phyloP scores from a whole-genome alignment of 371 early-diverging fungal genomes.

The Syncephalastrum racemosum region DNA sequence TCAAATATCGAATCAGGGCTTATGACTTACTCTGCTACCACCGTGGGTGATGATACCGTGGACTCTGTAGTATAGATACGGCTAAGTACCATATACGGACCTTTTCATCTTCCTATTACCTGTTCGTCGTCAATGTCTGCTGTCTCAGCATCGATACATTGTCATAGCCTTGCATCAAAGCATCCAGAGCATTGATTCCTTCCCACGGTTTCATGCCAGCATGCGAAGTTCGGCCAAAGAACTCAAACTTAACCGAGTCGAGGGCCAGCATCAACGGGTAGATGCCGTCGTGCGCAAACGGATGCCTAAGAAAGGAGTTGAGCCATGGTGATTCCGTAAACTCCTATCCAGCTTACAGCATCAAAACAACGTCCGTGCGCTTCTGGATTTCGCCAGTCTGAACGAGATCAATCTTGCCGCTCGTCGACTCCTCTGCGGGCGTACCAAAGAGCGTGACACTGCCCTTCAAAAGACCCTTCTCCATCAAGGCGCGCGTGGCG shows the following conservation, averaged over 20 bases:
- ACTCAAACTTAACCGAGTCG: slow-evolving; percentile 49
- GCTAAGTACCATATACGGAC: background rate
- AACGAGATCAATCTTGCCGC: slow-evolving; percentile 73
- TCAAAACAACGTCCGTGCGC: slow-evolving; percentile 66
- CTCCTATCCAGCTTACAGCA: slow-evolving; percentile 52
- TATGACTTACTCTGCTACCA: slow-evolving; percentile 59
- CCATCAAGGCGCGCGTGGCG: slow-evolving; percentile 54
- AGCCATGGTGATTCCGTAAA: background rate
- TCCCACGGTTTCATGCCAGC: slow-evolving; percentile 61
- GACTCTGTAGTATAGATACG: slow-evolving; percentile 33
- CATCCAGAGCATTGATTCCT: slow-evolving; percentile 77
- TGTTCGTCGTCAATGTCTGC: slow-evolving; percentile 59
- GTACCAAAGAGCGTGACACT: slow-evolving; percentile 74
- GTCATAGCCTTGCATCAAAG: slow-evolving; percentile 59
- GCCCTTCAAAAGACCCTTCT: slow-evolving; percentile 52
- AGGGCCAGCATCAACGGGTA: slow-evolving; percentile 43
- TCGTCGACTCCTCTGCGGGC: slow-evolving; percentile 74
- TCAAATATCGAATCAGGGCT: no score
- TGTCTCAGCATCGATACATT: slow-evolving; percentile 69
- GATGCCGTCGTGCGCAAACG: slow-evolving; percentile 25
- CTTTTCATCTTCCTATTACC: slow-evolving; percentile 18
- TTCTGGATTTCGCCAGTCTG: slow-evolving; percentile 59
- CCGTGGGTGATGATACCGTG: slow-evolving; percentile 76
- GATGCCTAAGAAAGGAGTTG: slow-evolving; percentile 20
- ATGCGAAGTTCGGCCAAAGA: slow-evolving; percentile 66